These are phyloP conservation scores for Saturnispora diversa DNA, from an alignment of 805 yeast species.

Conservation along the genomic window DNA sequence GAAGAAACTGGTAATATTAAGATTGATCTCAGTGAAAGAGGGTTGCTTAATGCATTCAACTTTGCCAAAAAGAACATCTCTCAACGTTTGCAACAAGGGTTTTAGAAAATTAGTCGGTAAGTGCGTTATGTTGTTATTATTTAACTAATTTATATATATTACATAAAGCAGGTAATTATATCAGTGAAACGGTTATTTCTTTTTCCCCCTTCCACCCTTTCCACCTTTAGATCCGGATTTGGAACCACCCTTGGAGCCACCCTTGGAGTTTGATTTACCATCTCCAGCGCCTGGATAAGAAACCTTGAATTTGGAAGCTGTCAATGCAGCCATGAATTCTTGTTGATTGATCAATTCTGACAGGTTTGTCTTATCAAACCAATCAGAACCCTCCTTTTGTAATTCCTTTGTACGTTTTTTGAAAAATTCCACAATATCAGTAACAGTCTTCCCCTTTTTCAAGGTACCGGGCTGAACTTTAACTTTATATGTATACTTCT, in stretches of 20 bases:
- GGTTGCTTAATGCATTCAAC: slow-evolving; percentile 75
- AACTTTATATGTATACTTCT: slow-evolving; percentile 68
- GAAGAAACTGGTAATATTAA: slow-evolving; percentile 52
- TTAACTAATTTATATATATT: too few relatives aligned
- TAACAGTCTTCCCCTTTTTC: slow-evolving; percentile 81
- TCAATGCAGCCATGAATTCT: slow-evolving; percentile 59
- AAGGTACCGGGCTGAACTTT: slow-evolving; percentile 73
- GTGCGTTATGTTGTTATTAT: too few relatives aligned
- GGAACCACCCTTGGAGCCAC: slow-evolving; percentile 9
- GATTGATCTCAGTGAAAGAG: slow-evolving; percentile 65
- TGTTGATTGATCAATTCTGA: slow-evolving; percentile 50
- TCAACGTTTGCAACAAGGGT: slow-evolving; percentile 35
- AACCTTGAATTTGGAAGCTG: slow-evolving; percentile 65
- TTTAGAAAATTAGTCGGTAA: slow-evolving; percentile 16
- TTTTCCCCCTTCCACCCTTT: slow-evolving; percentile 19
- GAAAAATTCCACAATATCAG: slow-evolving; percentile 58
- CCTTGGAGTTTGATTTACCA: slow-evolving; percentile 12
- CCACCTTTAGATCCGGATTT: slow-evolving; percentile 18
- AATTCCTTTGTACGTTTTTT: slow-evolving; percentile 27
- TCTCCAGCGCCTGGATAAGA: slow-evolving; percentile 43
- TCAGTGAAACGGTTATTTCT: slow-evolving; percentile 15
- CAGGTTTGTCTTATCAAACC: slow-evolving; percentile 61
- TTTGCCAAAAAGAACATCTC: slow-evolving; percentile 68
- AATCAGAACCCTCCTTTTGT: slow-evolving; percentile 38
- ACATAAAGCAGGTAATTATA: not conserved